These are phyloP conservation scores for Pythium phragmiticola DNA, from an alignment of 352 stramenopile genomes.

Conservation along the genomic window DNA sequence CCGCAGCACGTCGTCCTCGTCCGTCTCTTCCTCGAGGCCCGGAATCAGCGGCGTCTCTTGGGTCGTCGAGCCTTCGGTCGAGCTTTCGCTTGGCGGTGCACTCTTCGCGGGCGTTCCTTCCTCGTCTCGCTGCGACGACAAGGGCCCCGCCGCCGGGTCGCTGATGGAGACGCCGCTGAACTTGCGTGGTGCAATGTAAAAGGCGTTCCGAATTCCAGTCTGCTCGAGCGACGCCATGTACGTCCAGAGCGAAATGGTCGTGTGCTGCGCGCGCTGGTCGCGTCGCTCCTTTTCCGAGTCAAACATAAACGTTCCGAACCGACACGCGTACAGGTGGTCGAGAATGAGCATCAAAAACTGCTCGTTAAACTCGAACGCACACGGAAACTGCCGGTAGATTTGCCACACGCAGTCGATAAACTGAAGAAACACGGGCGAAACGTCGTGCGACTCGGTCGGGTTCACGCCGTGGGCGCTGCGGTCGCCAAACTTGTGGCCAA, in stretches of 20 bases:
- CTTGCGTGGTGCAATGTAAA: slow-evolving; percentile 46
- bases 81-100: not conserved
- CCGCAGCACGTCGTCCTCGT: slow-evolving; percentile 60
- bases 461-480: slow-evolving; percentile 57
- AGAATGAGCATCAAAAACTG: slow-evolving; percentile 78
- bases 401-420: slow-evolving; percentile 90
- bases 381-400: slow-evolving; percentile 69
- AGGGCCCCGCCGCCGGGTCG: not conserved
- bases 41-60: slow-evolving; percentile 1
- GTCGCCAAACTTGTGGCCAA: slow-evolving; percentile 89
- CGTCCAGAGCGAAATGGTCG: slow-evolving; percentile 77
- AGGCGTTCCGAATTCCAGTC: slow-evolving; percentile 66
- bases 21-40: slow-evolving; percentile 6
- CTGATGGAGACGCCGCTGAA: slow-evolving; percentile 4
- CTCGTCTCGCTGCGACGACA: not conserved
- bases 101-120: slow-evolving; percentile 2
- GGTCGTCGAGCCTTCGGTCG: not conserved
- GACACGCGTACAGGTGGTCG: slow-evolving; percentile 80
- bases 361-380: slow-evolving; percentile 86
- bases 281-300: slow-evolving; percentile 88
- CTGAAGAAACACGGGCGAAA: slow-evolving; percentile 96
- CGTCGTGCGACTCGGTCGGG: slow-evolving; percentile 88
- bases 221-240: slow-evolving; percentile 66
- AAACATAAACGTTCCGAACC: slow-evolving; percentile 95
- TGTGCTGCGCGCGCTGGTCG: slow-evolving; percentile 44